Evolutionary conservation across 192 early-diverging fungal species (phyloP).

Genomic region (Dissophora globulifera): DNA sequence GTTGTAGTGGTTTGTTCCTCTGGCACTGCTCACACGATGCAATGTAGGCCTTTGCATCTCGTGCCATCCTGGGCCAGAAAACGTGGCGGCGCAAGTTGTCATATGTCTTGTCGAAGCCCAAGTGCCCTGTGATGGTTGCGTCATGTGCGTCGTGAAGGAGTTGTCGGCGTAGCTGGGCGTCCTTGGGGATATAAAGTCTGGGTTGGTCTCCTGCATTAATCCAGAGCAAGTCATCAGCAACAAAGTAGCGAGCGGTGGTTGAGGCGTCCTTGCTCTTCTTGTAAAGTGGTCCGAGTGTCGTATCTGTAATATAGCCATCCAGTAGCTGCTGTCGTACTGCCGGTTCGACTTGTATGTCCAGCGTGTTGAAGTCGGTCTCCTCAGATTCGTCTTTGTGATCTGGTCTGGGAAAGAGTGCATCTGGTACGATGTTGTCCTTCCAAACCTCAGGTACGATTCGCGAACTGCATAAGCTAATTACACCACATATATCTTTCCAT

Average conservation of each 20-base stretch:
- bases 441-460: no score
- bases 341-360: not conserved
- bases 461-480: no score
- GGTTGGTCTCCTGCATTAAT: not conserved
- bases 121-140: not conserved
- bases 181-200: not conserved
- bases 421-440: slow-evolving; percentile 34
- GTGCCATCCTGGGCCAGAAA: no score
- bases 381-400: slow-evolving; percentile 7
- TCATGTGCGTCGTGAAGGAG: slow-evolving; percentile 9
- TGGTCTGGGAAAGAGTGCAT: slow-evolving; percentile 44
- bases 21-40: no score
- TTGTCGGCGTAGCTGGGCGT: not conserved
- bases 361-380: not conserved
- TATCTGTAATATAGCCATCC: not conserved
- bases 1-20: no score
- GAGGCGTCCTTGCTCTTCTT: not conserved
- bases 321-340: not conserved
- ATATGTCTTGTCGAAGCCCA: no score
- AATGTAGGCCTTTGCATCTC: no score
- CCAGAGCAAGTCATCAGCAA: not conserved
- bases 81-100: no score
- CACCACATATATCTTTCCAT: no score
- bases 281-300: slow-evolving; percentile 6
- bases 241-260: no score